Evolutionary conservation across 805 yeast species (phyloP).

Genomic region (Yarrowia sp.): DNA sequence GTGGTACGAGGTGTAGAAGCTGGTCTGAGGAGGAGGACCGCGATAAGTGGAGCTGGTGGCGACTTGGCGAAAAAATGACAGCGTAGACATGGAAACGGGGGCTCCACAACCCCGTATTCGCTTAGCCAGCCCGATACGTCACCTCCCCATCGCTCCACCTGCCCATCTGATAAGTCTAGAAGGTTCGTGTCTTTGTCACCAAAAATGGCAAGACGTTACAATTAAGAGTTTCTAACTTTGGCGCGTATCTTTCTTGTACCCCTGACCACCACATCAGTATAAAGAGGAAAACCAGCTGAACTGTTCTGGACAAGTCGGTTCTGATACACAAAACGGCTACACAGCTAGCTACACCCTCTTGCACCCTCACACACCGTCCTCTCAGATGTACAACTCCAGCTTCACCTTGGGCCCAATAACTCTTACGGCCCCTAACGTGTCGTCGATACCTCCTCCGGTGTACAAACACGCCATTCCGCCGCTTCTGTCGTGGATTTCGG

Average conservation of each 20-base stretch:
- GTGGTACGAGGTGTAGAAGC: conserved; percentile 22
- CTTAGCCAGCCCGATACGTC: not conserved
- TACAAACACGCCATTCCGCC: conserved; percentile 22
- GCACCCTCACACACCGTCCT: not conserved
- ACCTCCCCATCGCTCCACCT: not conserved
- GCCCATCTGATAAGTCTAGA: conserved; percentile 18
- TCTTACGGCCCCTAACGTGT: conserved; percentile 31
- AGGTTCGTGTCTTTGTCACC: conserved; percentile 5
- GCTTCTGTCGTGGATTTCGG: conserved; percentile 68
- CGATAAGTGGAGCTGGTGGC: not conserved
- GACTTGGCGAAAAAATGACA: not conserved
- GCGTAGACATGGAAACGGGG: not conserved
- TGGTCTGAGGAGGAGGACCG: not conserved
- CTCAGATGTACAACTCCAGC: conserved; percentile 13
- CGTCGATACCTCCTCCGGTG: conserved; percentile 33
- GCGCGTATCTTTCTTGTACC: conserved; percentile 16
- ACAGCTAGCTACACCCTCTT: not conserved
- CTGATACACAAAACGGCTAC: not conserved
- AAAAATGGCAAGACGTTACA: conserved; percentile 5
- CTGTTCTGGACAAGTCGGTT: no score
- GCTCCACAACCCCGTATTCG: no score
- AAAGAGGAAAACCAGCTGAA: no score
- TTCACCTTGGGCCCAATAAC: conserved; percentile 30
- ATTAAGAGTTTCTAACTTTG: conserved; percentile 20
- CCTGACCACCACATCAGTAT: not conserved